Evolutionary conservation across 1,284 basidiomycete genomes (phyloP), one percentile per base, ranked within the genome.

Genomic region (Cerrena zonata): DNA sequence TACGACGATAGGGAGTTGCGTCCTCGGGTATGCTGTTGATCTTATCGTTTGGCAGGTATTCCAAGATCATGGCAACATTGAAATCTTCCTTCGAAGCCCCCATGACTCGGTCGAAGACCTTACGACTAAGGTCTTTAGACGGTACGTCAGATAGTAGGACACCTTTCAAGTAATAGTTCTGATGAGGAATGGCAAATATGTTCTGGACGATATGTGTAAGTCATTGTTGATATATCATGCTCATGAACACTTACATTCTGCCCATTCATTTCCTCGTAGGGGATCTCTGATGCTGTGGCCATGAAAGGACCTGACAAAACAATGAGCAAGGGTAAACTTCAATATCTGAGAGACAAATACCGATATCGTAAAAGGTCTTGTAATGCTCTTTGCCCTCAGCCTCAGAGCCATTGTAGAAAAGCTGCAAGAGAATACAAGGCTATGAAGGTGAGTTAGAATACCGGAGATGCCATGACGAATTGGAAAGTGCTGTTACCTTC

Each of bases 401-500:
- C 55, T 74, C 76, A 0, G 69, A 63, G 0, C 78, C 77, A 55
- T 79, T 78, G 61, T 74, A 81, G 58, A 81, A 79, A 7, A 75
- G 26, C 18, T 60, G 47, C 3, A 67, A 40, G 4, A 65, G 55
- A 23, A 75, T 54, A 15, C 58, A 52, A 2, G 75, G 74, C 75
- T 77, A 46, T 34, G 7, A 34, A 34, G 15, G 30, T 27, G 26
- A 43, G 26, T 42, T 12, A n/a, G n/a, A 34, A 34, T 34, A 34
- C 30, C 7, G 15, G 15, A 34, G 30, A 34, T 34, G 15, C 7
- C 30, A 34, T 7, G 30, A 15, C 15, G 7, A 34, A 34, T 7
- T 34, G 30, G 15, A 34, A 34, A 7, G 7, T 34, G 7, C 7
- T 15, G 15, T 34, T 34, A 15, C 30, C 30, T 7, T 34, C 30